Base-by-base conservation (phyloP, 2,329 filamentous ascomycete species). In the Alternaria burnsii region DNA sequence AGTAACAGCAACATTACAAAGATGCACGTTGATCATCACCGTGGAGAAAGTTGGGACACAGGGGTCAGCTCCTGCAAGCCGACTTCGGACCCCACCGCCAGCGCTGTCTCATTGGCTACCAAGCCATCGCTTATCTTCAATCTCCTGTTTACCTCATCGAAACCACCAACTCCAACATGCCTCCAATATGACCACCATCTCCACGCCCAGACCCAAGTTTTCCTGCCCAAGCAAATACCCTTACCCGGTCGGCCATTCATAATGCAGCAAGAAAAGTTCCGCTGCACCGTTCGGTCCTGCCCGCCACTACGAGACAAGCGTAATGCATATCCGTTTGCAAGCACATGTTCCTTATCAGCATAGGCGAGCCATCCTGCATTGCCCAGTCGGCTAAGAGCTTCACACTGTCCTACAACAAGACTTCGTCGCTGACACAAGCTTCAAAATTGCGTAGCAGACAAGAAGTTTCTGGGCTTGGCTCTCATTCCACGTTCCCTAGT, bases 71-170 rank as follows among this genome's bases (percentile, higher is more conserved):
- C 14, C 30, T 56, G 52, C 40, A 36, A 38, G 58, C 58, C 58
- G 58, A 60, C 32, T 40, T 57, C 58, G 58, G 57, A 30, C 14
- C 34, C 51, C 51, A 48, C 50, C 22, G 28, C 28, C n/a, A 20
- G 44, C 38, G 50, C 38, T 5, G n/a, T 46, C 47, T 53, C 7
- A 71, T 71, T 70, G 68, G 68, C 6, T 24, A 24, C 18, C 36
- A 16, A 7, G 9, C n/a, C n/a, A 52, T 43, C 51, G 48, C 67
- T 70, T 72, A 72, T 71, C 70, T 65, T 55, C 51, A 50, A 57
- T 62, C 57, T 61, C n/a, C 14, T 28, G 58, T 58, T 72, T 72
- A 72, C 68, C 69, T 71, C 67, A 72, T 66, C 59, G 51, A 63
- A 68, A 63, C 61, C 59, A 48, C 61, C 42, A 61, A 69, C 51